These are phyloP conservation scores for Apiotrichum mycotoxinovorans DNA, from an alignment of 1,284 basidiomycete species.

Conservation along the genomic window DNA sequence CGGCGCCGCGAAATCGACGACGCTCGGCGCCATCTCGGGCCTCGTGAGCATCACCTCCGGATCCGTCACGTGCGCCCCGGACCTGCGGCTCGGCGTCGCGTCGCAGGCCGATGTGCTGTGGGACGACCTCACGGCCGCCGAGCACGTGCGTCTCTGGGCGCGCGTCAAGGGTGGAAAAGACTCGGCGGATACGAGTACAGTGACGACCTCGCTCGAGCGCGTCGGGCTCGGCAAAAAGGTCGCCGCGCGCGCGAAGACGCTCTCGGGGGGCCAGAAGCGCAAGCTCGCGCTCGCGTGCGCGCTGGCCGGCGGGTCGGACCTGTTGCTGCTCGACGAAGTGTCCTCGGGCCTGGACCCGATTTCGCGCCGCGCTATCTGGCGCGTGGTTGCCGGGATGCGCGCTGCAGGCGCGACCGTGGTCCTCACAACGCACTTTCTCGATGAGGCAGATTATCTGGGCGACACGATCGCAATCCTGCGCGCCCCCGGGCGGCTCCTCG, in stretches of 20 bases:
- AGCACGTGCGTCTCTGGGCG: slow-evolving; percentile 69
- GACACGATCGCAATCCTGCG: slow-evolving; percentile 71
- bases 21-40: slow-evolving; percentile 63
- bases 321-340: slow-evolving; percentile 69
- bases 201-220: slow-evolving; percentile 56
- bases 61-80: slow-evolving; percentile 57
- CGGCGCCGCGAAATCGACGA: slow-evolving; percentile 75
- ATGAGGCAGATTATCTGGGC: slow-evolving; percentile 73
- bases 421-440: slow-evolving; percentile 69
- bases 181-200: slow-evolving; percentile 9
- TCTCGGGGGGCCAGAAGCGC: slow-evolving; percentile 76
- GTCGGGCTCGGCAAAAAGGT: slow-evolving; percentile 70
- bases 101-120: slow-evolving; percentile 80
- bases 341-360: slow-evolving; percentile 76
- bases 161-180: slow-evolving; percentile 59
- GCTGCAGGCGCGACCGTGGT: slow-evolving; percentile 60
- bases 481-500: slow-evolving; percentile 69
- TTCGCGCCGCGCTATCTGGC: slow-evolving; percentile 71
- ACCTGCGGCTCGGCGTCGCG: slow-evolving; percentile 61
- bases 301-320: slow-evolving; percentile 60
- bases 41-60: slow-evolving; percentile 61
- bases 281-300: slow-evolving; percentile 76
- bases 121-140: slow-evolving; percentile 67
- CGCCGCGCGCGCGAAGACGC: slow-evolving; percentile 60
- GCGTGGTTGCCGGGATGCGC: slow-evolving; percentile 64